phyloP scores from a whole-genome alignment of 192 early-diverging fungal genomes.

The Dissophora ornata region DNA sequence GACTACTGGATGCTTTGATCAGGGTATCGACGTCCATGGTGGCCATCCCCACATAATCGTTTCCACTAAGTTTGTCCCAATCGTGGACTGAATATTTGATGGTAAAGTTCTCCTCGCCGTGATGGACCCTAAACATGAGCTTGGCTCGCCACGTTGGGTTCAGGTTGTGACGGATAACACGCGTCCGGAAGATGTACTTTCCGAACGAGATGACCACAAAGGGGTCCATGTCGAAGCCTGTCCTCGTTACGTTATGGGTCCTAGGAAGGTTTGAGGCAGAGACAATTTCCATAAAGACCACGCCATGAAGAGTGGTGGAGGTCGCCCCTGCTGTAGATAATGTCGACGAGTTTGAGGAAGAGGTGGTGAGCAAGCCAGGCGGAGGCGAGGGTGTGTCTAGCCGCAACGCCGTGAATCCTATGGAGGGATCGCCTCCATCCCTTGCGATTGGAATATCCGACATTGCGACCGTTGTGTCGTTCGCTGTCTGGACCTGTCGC shows the following conservation, averaged over 20 bases:
- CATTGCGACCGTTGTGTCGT: constrained; percentile 17
- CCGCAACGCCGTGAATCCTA: constrained; percentile 23
- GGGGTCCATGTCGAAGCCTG: constrained; percentile 84
- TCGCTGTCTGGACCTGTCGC: constrained; percentile 27
- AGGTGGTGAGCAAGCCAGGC: constrained; percentile 15
- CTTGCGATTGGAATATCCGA: constrained; percentile 40
- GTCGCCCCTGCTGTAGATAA: constrained; percentile 1
- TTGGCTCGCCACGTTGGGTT: constrained; percentile 83
- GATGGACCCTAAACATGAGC: constrained; percentile 69
- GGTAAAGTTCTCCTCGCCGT: constrained; percentile 56
- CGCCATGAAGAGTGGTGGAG: constrained; percentile 26
- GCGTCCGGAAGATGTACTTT: constrained; percentile 76
- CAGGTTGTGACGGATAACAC: constrained; percentile 72
- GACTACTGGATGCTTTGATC: constrained; percentile 45
- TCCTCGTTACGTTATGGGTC: constrained; percentile 50
- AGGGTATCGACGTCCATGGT: constrained; percentile 66
- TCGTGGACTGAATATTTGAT: constrained; percentile 77
- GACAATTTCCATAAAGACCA: constrained; percentile 56
- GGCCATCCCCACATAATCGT: constrained; percentile 71
- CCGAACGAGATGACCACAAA: constrained; percentile 82
- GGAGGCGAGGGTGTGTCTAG: constrained; percentile 41
- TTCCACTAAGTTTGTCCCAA: constrained; percentile 77
- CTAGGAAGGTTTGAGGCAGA: constrained; percentile 50
- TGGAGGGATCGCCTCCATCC: constrained; percentile 26
- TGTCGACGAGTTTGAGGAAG: constrained; percentile 20